phyloP scores from a whole-genome alignment of 305 asterid species.

The Caryopteris hybrid region DNA sequence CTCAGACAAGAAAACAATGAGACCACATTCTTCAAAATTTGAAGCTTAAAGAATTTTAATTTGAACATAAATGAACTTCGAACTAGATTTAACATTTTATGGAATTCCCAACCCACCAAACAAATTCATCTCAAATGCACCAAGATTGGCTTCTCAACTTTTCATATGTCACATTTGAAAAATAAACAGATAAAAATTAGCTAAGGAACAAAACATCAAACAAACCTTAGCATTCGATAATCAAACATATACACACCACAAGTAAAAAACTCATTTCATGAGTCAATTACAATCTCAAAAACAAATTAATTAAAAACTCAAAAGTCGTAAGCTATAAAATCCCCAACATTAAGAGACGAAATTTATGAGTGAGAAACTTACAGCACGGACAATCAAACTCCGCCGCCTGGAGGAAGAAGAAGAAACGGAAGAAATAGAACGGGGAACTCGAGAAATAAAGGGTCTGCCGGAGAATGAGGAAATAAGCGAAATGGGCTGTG shows the following conservation, averaged over 20 bases:
- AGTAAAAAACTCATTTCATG: too few species aligned
- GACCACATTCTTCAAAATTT: background rate
- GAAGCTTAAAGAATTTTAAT: background rate
- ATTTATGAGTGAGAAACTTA: constrained; percentile 27
- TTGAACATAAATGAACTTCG: background rate
- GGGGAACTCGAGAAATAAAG: constrained; percentile 29
- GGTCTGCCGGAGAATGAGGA: constrained; percentile 56
- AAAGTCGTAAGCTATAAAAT: too few species aligned
- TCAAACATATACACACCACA: too few species aligned
- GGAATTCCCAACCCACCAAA: too few species aligned
- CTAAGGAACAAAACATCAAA: too few species aligned
- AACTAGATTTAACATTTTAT: too few species aligned
- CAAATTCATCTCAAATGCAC: too few species aligned
- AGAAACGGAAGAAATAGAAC: constrained; percentile 34
- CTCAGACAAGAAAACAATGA: background rate
- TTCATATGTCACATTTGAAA: too few species aligned
- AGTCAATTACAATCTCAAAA: background rate
- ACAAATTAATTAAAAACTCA: background rate
- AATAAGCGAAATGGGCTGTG: constrained; percentile 32
- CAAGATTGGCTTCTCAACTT: too few species aligned
- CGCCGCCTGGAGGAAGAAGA: constrained; percentile 35
- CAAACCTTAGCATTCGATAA: too few species aligned
- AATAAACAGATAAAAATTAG: too few species aligned
- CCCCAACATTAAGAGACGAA: background rate
- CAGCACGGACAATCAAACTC: constrained; percentile 61